Evolutionary conservation across 2,329 filamentous ascomycete genomes (phyloP), one percentile per base, ranked within the genome.

Genomic region (Verticillium dahliae): DNA sequence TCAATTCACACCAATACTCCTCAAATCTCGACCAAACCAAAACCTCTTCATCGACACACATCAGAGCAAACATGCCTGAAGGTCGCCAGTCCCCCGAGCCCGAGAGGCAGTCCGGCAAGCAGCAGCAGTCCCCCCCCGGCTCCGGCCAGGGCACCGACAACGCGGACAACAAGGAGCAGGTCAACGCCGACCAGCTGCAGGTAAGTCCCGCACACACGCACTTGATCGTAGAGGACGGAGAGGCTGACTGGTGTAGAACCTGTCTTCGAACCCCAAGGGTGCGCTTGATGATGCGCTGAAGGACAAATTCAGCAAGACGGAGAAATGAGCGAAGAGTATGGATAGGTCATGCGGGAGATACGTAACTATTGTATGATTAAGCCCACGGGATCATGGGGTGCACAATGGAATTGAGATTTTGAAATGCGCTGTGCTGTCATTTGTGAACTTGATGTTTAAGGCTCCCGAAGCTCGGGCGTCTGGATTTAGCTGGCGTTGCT

Each of bases 31-130:
- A 31, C 45, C 45, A 52, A 2, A 45, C 18, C 45, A 52, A 6
- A 27, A 52, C 6, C 15, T 6, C 52, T 31, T 5, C 13, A 27
- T 5, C 27, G 3, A 9, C 6, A 37, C 14, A 55, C 14, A 55
- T 10, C 14, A n/a, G 66, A 64, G 63, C 67, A 73, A 86, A 66
- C 70, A 91, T 92, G 89, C 87, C 90, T 71, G 76, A 84, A 75
- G 90, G 90, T 73, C 87, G 88, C 71, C 84, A 96, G 77, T 96
- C 92, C 37, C 92, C 92, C 65, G 78, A 87, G 59, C 90, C 90
- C 34, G 86, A 90, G 78, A 72, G 74, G 67, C 90, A 91, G 76
- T 78, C 81, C 41, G 87, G 84, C 63, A 75, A 79, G 61, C 91
- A 95, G 78, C 75, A 85, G 62, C 77, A 84, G 65, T 84, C 84